A percentile compares a stretch with the other conserved stretches of the same genome.
These are phyloP conservation scores for Rhizopus delemar DNA, from an alignment of 371 early-diverging fungal genomes.

Conservation along the genomic window DNA sequence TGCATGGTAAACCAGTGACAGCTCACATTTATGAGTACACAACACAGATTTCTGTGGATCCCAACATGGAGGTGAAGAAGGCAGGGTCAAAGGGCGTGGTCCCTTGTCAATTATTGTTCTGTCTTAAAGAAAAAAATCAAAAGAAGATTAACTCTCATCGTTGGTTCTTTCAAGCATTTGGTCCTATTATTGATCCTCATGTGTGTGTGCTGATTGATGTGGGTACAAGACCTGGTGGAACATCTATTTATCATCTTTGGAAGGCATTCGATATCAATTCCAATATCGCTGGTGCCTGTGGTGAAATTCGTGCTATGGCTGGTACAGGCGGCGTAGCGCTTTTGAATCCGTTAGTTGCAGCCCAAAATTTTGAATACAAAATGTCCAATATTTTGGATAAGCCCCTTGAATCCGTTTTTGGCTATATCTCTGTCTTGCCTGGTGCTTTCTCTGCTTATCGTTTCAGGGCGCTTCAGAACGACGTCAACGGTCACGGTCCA, in stretches of 20 bases:
- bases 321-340: conserved; percentile 68
- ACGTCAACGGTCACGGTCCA: conserved; percentile 70
- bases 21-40: conserved; percentile 93
- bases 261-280: conserved; percentile 89
- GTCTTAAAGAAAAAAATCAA: conserved; percentile 89
- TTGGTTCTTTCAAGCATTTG: conserved; percentile 97
- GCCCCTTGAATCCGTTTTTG: conserved; percentile 94
- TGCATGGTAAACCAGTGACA: conserved; percentile 59
- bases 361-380: conserved; percentile 96
- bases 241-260: conserved; percentile 92
- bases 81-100: conserved; percentile 72
- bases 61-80: conserved; percentile 72
- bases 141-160: conserved; percentile 96
- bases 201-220: conserved; percentile 92
- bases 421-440: conserved; percentile 95
- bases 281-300: conserved; percentile 90
- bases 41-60: conserved; percentile 80
- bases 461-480: conserved; percentile 82
- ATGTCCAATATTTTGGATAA: conserved; percentile 97
- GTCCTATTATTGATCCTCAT: conserved; percentile 83
- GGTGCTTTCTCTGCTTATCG: conserved; percentile 98
- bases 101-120: conserved; percentile 91
- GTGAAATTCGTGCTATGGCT: conserved; percentile 91
- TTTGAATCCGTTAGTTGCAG: conserved; percentile 85
- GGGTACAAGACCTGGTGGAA: conserved; percentile 87